Conservation (phyloP, 2,329 filamentous ascomycete genomes). For the Zymoseptoria tritici region DNA sequence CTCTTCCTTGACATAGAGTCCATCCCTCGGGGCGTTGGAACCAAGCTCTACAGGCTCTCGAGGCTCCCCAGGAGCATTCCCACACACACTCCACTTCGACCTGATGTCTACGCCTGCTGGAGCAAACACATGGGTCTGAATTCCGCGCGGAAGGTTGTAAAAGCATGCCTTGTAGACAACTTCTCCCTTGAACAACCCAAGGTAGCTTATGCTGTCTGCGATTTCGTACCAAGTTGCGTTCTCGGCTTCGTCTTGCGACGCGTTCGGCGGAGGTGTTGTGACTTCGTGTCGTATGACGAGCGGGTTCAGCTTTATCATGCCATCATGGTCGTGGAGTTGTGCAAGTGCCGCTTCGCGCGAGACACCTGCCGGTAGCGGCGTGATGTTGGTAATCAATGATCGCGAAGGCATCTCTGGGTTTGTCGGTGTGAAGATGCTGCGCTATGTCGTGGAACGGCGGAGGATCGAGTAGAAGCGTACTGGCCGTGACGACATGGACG, state of each 20-base stretch:
- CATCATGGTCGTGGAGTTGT: slow-evolving; percentile 68
- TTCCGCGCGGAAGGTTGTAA: slow-evolving; percentile 61
- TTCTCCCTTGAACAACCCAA: slow-evolving; percentile 57
- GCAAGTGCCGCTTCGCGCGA: slow-evolving; percentile 62
- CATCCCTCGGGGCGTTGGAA: slow-evolving; percentile 54
- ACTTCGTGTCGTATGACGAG: slow-evolving; percentile 65
- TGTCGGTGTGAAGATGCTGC: not conserved
- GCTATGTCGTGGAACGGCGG: slow-evolving; percentile 1
- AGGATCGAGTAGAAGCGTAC: not conserved
- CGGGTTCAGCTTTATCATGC: slow-evolving; percentile 85
- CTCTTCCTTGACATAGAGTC: slow-evolving; percentile 78
- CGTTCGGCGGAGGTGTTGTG: slow-evolving; percentile 60
- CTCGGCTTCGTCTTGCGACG: slow-evolving; percentile 59
- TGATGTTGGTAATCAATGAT: slow-evolving; percentile 68
- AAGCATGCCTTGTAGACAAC: slow-evolving; percentile 76
- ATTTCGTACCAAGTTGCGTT: slow-evolving; percentile 70
- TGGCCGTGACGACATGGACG: not conserved
- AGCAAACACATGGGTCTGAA: slow-evolving; percentile 78
- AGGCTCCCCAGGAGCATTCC: slow-evolving; percentile 63
- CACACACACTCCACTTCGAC: slow-evolving; percentile 76
- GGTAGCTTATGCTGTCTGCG: slow-evolving; percentile 68
- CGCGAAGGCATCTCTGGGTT: slow-evolving; percentile 56
- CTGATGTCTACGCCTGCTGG: slow-evolving; percentile 74
- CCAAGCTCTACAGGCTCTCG: slow-evolving; percentile 55
- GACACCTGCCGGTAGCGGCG: slow-evolving; percentile 63